Evolutionary conservation across 352 stramenopile genomes (phyloP), one percentile per base, ranked within the genome.

Genomic region (Pythium scleroteichum): DNA sequence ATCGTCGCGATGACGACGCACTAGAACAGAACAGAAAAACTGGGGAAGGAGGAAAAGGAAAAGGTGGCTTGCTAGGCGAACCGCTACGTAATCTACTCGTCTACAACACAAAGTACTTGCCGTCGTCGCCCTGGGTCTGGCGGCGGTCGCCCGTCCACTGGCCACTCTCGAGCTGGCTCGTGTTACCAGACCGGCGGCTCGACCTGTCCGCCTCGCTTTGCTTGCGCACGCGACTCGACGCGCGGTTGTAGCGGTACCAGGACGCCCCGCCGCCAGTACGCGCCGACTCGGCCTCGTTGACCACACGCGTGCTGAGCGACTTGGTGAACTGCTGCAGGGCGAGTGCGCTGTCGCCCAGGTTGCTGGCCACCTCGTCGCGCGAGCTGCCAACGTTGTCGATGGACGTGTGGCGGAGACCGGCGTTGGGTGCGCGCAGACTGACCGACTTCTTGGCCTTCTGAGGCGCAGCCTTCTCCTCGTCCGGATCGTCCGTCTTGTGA

Each of bases 51-150:
- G n/a, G 17, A 22, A 26, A 20, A 33, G 9, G 20, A 20, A 33
- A 47, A 42, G 24, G 48, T 9, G 14, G 9, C 27, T 45, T 55
- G 24, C 17, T 29, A 32, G 8, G n/a, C n/a, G 19, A 16, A 35
- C 6, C 2, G 12, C 33, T 17, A 44, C 38, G 29, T 35, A 35
- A 41, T 47, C 16, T 32, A 22, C 23, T 29, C 16, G 24, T 60
- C 79, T 92, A 92, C 41, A 92, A 69, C 60, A 92, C 83, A 57
- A 92, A 92, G 71, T 92, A 92, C 66, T 90, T 92, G 67, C 69
- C 87, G 60, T 92, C 80, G 71, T 86, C 24, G 72, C 71, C 47
- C 41, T 73, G 20, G 77, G 85, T 33, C 71, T 62, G 38, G 64
- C 68, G 33, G 70, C 71, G 51, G 66, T 33, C 51, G 44, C n/a